Base-by-base conservation (phyloP, 257 asterid species). In the Salvia rosmarinus region DNA sequence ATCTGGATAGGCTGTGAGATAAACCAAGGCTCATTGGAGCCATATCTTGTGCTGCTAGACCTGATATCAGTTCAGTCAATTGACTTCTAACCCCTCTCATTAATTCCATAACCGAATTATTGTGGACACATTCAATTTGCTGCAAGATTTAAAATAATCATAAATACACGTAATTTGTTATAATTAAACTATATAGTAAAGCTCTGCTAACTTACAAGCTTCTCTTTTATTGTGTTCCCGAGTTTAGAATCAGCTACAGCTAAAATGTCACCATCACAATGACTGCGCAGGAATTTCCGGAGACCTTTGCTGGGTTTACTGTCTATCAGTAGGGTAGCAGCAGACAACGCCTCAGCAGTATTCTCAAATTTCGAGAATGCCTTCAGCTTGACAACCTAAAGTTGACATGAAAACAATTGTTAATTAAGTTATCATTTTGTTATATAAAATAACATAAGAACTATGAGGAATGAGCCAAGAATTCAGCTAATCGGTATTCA, bases 41-140 rank as follows among this genome's bases (percentile, higher is more conserved):
- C 85, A 92, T 80, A 79, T 92, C 98, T 78, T 89, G 96, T 5
- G 87, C 54, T 73, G 87, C 96, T 21, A 92, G 80, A 58, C 96
- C 98, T 43, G 95, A 72, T 69, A 92, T 92, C n/a, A 92, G 94
- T 44, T 92, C 96, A 23, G 88, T 81, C 80, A 88, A 72, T 47
- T 89, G 96, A 79, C 90, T 89, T 72, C 98, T 88, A 6, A 92
- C 89, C 9, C 96, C 98, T 79, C 98, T 86, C 98, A 90, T 92
- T 68, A 92, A 75, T 73, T 92, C 98, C 96, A 88, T 89, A 47
- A 92, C 90, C 19, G 84, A 78, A 79, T 85, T 85, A 82, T 88
- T 88, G 76, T 92, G 98, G 59, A 89, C 86, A 73, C 96, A 92
- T 17, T 90, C 98, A 66, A 92, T 92, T 86, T 88, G 83, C 98